Evolutionary conservation across 306 rosid genomes (phyloP), one percentile per base, ranked within the genome.

Genomic region (Carpinus fangiana): DNA sequence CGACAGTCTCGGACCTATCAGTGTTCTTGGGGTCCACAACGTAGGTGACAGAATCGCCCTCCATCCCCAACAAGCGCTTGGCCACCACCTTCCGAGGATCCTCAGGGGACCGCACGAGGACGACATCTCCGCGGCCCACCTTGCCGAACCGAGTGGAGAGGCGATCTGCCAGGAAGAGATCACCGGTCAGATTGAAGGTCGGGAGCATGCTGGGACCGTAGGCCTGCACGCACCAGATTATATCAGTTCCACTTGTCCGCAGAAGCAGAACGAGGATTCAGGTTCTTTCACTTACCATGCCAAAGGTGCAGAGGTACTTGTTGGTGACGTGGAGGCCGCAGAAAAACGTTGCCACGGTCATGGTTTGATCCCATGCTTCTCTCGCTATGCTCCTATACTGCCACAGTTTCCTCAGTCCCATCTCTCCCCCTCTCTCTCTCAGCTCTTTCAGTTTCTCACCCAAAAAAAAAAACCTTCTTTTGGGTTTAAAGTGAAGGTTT

Each of bases 151-250:
- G 86, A 45, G 87, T 51, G 57, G 96, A 90, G 80, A 86, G 53
- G 53, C 78, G 88, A 50, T 94, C 98, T 0, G 83, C 78, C 43
- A 92, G 52, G 38, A 79, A 47, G 69, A 85, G 0, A 43, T 38
- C 73, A 3, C 77, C 62, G 0, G 69, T 81, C 43, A 80, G 73
- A 68, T 80, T 86, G 0, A 92, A 52, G 60, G 88, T 36, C 17
- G 97, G 98, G 85, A 92, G 86, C 98, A 94, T 94, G 84, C 98
- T 94, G 69, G 98, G 90, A 76, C 98, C 98, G 57, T 7, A 12
- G 66, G 82, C 46, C 98, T 93, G 88, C 87, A 82, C 12, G 55
- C 83, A 77, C 14, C 5, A 41, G 31, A 87, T 72, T 60, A 60
- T 43, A 60, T 43, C 31, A 56, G 26, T 65, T 41, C 73, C 41